Percentiles rank a stretch among this genome's conserved stretches.
phyloP scores from a whole-genome alignment of 768 basidiomycete species.

The Ramaria rubella region DNA sequence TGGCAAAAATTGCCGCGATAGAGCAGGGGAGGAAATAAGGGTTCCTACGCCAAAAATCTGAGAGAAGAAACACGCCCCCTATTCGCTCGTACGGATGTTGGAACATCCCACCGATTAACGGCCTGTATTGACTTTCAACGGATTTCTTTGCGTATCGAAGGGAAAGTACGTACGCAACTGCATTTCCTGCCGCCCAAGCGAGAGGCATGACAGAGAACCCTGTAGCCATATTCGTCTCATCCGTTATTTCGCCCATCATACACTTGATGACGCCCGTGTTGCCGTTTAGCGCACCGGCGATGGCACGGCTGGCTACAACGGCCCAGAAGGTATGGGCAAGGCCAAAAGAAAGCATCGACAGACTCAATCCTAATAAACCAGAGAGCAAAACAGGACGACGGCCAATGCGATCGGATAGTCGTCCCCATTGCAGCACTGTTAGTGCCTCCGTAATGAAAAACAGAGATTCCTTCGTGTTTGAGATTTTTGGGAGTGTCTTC shows the following conservation, averaged over 20 bases:
- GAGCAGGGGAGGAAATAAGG: slow-evolving; percentile 74
- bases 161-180: slow-evolving; percentile 46
- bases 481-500: background rate
- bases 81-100: slow-evolving; percentile 63
- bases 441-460: slow-evolving; percentile 40
- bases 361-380: slow-evolving; percentile 35
- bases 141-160: slow-evolving; percentile 18
- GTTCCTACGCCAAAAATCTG: slow-evolving; percentile 52
- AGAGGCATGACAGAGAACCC: slow-evolving; percentile 64
- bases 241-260: slow-evolving; percentile 62
- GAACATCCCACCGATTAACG: slow-evolving; percentile 60
- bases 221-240: slow-evolving; percentile 58
- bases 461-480: slow-evolving; percentile 32
- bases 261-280: slow-evolving; percentile 71
- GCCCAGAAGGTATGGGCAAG: slow-evolving; percentile 34
- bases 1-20: slow-evolving; percentile 29
- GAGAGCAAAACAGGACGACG: slow-evolving; percentile 39
- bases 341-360: slow-evolving; percentile 38
- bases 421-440: slow-evolving; percentile 39
- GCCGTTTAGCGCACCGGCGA: slow-evolving; percentile 70
- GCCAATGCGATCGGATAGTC: slow-evolving; percentile 38
- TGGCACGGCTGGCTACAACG: slow-evolving; percentile 53
- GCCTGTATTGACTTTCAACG: slow-evolving; percentile 36
- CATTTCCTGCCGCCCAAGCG: slow-evolving; percentile 39
- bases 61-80: slow-evolving; percentile 50